Conservation (phyloP, 108 stramenopile genomes). For the Mediolabrus comicus region DNA sequence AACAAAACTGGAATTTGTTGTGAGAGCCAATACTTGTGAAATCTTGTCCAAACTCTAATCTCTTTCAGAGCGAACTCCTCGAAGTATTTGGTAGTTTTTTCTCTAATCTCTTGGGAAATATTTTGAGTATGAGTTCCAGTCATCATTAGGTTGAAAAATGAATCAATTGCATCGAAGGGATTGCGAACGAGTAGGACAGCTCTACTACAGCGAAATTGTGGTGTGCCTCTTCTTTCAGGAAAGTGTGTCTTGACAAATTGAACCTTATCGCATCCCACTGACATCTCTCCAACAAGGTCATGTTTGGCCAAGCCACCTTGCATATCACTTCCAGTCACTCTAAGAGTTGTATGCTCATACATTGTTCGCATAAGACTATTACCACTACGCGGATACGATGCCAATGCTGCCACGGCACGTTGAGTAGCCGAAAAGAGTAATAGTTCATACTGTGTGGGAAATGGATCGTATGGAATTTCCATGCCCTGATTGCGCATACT, state of each 20-base stretch:
- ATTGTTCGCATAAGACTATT: slow-evolving; percentile 79
- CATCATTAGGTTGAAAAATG: slow-evolving; percentile 92
- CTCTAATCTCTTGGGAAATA: slow-evolving; percentile 52
- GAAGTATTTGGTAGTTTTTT: slow-evolving; percentile 43
- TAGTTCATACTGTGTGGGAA: slow-evolving; percentile 53
- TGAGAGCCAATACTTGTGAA: slow-evolving; percentile 64
- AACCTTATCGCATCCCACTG: slow-evolving; percentile 66
- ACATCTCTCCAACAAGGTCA: slow-evolving; percentile 78
- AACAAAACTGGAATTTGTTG: slow-evolving; percentile 61
- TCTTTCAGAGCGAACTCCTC: slow-evolving; percentile 70
- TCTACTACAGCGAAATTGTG: slow-evolving; percentile 52
- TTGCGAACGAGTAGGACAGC: slow-evolving; percentile 88
- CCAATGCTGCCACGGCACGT: slow-evolving; percentile 65
- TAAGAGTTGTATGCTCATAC: slow-evolving; percentile 67
- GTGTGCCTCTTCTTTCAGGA: slow-evolving; percentile 78
- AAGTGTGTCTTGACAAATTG: slow-evolving; percentile 92
- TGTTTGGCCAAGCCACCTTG: slow-evolving; percentile 75
- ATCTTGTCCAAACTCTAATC: slow-evolving; percentile 61
- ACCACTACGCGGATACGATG: slow-evolving; percentile 81
- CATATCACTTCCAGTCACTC: slow-evolving; percentile 92
- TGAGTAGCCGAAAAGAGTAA: slow-evolving; percentile 64
- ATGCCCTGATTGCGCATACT: slow-evolving; percentile 17
- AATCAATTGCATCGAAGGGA: slow-evolving; percentile 93
- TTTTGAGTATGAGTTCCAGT: slow-evolving; percentile 82
- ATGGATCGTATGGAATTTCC: slow-evolving; percentile 20